Evolutionary conservation across 2,329 filamentous ascomycete genomes (phyloP), one percentile per base, ranked within the genome.

Genomic region (Fusarium temperatum): DNA sequence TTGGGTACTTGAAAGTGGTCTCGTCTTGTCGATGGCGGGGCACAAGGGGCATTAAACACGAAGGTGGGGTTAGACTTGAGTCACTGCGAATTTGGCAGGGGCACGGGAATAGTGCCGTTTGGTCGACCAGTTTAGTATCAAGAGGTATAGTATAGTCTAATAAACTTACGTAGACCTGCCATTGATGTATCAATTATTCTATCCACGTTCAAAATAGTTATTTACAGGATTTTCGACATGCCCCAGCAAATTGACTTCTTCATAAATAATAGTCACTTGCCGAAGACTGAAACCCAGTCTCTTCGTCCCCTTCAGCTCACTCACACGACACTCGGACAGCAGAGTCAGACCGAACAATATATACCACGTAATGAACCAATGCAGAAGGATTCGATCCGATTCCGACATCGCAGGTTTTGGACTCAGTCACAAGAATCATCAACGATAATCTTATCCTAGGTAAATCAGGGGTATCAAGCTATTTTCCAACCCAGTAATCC

Each of bases 21-120:
- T 72, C 64, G 71, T 66, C 48, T 50, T 41, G 53, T 65, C 35
- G 61, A 78, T 76, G 77, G 78, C 78, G 75, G 78, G 74, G 76
- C 75, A 82, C 69, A 75, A 59, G 78, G 80, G 78, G 77, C 77
- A 81, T 74, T 75, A 79, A 77, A 75, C 74, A 68, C 61, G 77
- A 78, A 70, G 80, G 77, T 81, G 81, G 81, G 81, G 80, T 81
- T 69, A 38, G 36, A 57, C 38, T 70, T 82, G 81, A 82, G 74
- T 82, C 81, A 82, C 74, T 66, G 51, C 64, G 57, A 68, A 30
- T 59, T 63, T 57, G 62, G 55, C 59, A 65, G 59, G 63, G 63
- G 54, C 45, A 45, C 63, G 32, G 56, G 24, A 36, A 58, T 51
- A 51, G 56, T 50, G 26, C 55, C 32, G 30, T 51, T 32, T 56